Conservation (phyloP, 805 yeast species). For the Starmerella khaoyaiensis region DNA sequence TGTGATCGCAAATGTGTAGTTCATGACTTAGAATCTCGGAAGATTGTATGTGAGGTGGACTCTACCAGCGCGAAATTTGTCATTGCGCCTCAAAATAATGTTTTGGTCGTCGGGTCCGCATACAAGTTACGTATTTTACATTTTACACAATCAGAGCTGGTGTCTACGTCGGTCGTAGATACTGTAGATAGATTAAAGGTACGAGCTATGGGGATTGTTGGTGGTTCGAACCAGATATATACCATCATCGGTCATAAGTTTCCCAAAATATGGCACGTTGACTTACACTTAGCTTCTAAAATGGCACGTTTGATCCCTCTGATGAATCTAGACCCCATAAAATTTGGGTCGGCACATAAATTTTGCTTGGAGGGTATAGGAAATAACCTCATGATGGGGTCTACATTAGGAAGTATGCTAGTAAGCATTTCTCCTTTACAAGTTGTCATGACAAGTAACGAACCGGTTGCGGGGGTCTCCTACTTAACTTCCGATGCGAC, state of each 20-base stretch:
- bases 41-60: conserved; percentile 1
- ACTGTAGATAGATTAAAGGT: conserved; percentile 8
- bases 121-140: conserved; percentile 15
- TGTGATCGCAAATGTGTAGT: conserved; percentile 10
- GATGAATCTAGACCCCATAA: conserved; percentile 3
- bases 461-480: background rate
- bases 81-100: background rate
- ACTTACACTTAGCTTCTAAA: background rate
- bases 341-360: conserved; percentile 7
- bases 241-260: conserved; percentile 4
- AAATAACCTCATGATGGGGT: conserved; percentile 3
- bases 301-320: conserved; percentile 4
- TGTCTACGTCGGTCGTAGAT: conserved; percentile 3
- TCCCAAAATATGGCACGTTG: conserved; percentile 8
- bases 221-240: background rate
- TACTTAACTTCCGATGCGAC: conserved; percentile 1
- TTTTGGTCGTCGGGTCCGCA: conserved; percentile 14
- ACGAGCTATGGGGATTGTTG: conserved; percentile 6
- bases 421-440: conserved; percentile 2
- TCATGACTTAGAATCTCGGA: conserved; percentile 15
- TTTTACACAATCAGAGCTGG: background rate
- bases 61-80: conserved; percentile 10
- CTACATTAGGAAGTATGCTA: background rate
- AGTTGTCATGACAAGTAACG: background rate
- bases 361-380: conserved; percentile 3